Conservation (phyloP, 257 asterid species). For the Nicotiana noctiflora region DNA sequence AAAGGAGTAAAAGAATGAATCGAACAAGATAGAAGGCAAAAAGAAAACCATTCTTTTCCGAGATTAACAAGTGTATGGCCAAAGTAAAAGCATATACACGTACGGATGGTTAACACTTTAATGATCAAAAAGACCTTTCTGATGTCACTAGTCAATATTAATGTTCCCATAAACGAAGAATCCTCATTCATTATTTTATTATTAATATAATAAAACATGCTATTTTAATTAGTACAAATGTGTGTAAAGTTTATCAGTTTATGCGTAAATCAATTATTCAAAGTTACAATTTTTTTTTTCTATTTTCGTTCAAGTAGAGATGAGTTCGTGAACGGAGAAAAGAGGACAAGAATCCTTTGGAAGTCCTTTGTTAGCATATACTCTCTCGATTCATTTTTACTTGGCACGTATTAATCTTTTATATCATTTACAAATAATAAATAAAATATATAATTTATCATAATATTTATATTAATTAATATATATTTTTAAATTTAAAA, state of each 20-base stretch:
- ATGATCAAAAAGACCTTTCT: not conserved
- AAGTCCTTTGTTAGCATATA: no score
- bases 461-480: no score
- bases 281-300: not conserved
- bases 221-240: not conserved
- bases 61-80: not conserved
- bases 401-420: no score
- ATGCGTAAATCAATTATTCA: not conserved
- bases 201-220: not conserved
- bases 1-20: not conserved
- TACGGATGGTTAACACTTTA: not conserved
- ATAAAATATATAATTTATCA: no score
- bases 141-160: not conserved
- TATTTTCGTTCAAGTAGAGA: not conserved
- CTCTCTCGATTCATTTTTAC: no score
- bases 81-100: conserved; percentile 3
- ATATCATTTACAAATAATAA: no score
- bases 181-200: not conserved
- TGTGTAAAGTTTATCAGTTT: not conserved
- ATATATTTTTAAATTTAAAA: no score
- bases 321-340: not conserved
- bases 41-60: not conserved
- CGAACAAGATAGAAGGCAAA: not conserved
- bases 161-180: not conserved
- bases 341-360: no score